A percentile compares a stretch with the other conserved stretches of the same genome.
phyloP scores from a whole-genome alignment of 306 rosid species.

The Myrica gale region DNA sequence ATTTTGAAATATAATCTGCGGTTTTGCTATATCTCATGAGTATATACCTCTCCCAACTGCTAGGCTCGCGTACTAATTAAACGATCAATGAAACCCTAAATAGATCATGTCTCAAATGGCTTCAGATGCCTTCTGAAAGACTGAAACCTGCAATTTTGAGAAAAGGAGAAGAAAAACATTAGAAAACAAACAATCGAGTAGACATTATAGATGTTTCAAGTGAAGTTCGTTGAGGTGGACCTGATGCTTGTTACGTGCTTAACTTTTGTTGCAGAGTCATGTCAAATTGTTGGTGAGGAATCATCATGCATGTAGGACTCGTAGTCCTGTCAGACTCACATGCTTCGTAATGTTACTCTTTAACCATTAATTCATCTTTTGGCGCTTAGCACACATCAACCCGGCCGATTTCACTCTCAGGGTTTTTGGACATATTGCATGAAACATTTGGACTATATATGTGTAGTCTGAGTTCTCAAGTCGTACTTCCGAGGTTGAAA shows the following conservation, averaged over 20 bases:
- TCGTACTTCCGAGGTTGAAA: background rate
- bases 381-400: conserved; percentile 40
- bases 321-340: conserved; percentile 42
- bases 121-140: too few species aligned
- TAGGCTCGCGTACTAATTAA: too few species aligned
- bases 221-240: conserved; percentile 13
- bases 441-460: conserved; percentile 18
- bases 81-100: too few species aligned
- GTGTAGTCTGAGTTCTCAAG: conserved; percentile 3
- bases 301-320: conserved; percentile 3
- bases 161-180: background rate
- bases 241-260: conserved; percentile 1
- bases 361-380: conserved; percentile 29
- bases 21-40: too few species aligned
- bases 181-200: background rate
- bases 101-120: too few species aligned
- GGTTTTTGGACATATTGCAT: conserved; percentile 25
- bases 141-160: too few species aligned
- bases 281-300: background rate
- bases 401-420: conserved; percentile 14
- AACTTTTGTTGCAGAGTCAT: background rate
- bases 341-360: conserved; percentile 28
- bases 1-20: too few species aligned
- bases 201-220: background rate
- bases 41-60: too few species aligned